Evolutionary conservation across 1,284 basidiomycete species (phyloP), one percentile per base, ranked within the genome.

Genomic region (Schizophyllum amplum): DNA sequence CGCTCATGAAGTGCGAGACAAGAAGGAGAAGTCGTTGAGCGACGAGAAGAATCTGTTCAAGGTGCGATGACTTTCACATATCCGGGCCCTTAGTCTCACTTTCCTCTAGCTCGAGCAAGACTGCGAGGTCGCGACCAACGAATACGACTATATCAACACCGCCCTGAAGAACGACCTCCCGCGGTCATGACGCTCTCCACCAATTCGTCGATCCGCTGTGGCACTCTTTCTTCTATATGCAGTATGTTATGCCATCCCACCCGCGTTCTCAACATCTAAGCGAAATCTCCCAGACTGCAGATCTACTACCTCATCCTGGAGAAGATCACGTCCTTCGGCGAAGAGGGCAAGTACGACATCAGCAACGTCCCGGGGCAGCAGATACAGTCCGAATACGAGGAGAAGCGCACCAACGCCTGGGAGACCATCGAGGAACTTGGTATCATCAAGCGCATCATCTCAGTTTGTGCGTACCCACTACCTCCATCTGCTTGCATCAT

Each of bases 141-240:
- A 99, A 68, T 99, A 98, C 65, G 97, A 99, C 65, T 92, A 92
- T 70, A 94, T 96, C 76, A 99, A 99, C 73, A 90, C 80, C 61
- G 80, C 90, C 5, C 75, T 98, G 74, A 99, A 99, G 77, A 81
- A 83, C 58, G 97, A 99, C 67, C 78, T 99, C 27, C 95, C 96
- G 1, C 82, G 84, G 20, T 99, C 77, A 86, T 99, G 76, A 80
- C 81, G 25, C 82, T 98, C 66, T 81, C 90, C 1, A 89, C 1
- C 83, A 88, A 59, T 98, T 98, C 73, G 92, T 99, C 68, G 90
- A 96, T 62, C 97, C 97, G 1, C 77, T 99, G 15, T 99, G 98
- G 82, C 90, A 98, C 68, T 96, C 93, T 23, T 95, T 96, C 79
- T 99, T 93, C 80, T 99, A 98, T 73, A 98, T 99, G 96, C 94